These are phyloP conservation scores for Ceratocystis diversiconidia DNA, from an alignment of 2,329 filamentous ascomycete genomes.

Conservation along the genomic window DNA sequence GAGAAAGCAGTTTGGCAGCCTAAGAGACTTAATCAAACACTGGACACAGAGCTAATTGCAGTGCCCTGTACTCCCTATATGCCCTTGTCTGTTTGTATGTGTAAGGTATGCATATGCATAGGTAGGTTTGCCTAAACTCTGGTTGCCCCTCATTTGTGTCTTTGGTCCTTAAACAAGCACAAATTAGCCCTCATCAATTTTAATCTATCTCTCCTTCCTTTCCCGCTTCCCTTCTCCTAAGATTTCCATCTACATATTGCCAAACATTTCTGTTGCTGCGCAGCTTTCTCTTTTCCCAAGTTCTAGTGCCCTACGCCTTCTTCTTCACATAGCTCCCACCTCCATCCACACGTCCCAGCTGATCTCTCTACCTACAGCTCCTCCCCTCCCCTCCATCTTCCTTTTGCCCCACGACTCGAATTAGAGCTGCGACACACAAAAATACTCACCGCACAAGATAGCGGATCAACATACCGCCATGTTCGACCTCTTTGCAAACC, in stretches of 20 bases:
- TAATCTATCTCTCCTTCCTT: not conserved
- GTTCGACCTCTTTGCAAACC: constrained; percentile 65
- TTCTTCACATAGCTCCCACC: not conserved
- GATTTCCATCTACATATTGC: no score
- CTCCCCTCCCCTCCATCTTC: not conserved
- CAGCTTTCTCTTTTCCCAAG: no score
- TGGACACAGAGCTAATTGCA: not conserved
- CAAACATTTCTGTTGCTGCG: no score
- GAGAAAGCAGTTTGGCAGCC: not conserved
- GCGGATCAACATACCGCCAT: constrained; percentile 31
- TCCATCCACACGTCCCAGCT: not conserved
- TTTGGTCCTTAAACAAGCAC: not conserved
- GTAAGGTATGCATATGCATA: not conserved
- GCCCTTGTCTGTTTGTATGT: not conserved
- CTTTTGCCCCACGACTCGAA: not conserved
- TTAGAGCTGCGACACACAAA: not conserved
- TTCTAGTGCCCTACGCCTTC: not conserved
- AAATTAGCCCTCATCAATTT: not conserved
- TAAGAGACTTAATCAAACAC: not conserved
- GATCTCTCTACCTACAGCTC: not conserved
- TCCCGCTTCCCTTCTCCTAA: not conserved
- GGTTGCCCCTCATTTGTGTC: not conserved
- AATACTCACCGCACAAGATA: not conserved
- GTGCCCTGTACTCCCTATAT: not conserved
- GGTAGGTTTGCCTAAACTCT: no score